Percentiles rank a stretch among this genome's conserved stretches.
These are phyloP conservation scores for Isabelozyma heimii DNA, from an alignment of 805 yeast genomes.

Conservation along the genomic window DNA sequence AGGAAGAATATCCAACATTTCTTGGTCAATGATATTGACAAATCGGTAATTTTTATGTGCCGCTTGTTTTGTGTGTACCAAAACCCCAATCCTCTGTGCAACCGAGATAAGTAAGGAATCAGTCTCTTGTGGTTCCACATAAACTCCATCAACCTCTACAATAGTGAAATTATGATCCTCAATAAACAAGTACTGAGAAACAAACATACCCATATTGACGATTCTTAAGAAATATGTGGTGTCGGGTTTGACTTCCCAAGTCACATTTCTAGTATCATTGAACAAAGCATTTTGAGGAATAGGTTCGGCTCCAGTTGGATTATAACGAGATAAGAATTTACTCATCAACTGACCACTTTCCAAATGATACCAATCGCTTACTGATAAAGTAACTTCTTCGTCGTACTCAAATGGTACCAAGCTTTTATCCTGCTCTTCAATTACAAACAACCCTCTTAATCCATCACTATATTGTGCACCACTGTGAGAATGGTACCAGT, in stretches of 20 bases:
- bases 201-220: conserved; percentile 86
- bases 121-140: conserved; percentile 73
- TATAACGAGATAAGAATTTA: conserved; percentile 63
- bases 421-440: conserved; percentile 40
- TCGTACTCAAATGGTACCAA: conserved; percentile 59
- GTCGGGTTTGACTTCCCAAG: conserved; percentile 80
- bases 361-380: conserved; percentile 89
- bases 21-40: conserved; percentile 75
- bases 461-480: conserved; percentile 82
- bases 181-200: conserved; percentile 83
- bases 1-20: conserved; percentile 79
- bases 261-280: conserved; percentile 75
- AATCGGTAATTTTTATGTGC: conserved; percentile 71
- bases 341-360: conserved; percentile 49
- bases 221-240: conserved; percentile 81
- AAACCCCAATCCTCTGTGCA: conserved; percentile 88
- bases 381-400: conserved; percentile 66
- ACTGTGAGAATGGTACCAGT: conserved; percentile 79
- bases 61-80: conserved; percentile 68
- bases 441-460: conserved; percentile 62
- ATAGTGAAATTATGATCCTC: conserved; percentile 86
- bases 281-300: conserved; percentile 79
- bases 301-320: conserved; percentile 99
- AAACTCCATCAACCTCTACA: conserved; percentile 89
- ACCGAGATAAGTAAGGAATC: conserved; percentile 74